Evolutionary conservation across 805 yeast species (phyloP), one percentile per base, ranked within the genome.

Genomic region (Candida namnaoensis): DNA sequence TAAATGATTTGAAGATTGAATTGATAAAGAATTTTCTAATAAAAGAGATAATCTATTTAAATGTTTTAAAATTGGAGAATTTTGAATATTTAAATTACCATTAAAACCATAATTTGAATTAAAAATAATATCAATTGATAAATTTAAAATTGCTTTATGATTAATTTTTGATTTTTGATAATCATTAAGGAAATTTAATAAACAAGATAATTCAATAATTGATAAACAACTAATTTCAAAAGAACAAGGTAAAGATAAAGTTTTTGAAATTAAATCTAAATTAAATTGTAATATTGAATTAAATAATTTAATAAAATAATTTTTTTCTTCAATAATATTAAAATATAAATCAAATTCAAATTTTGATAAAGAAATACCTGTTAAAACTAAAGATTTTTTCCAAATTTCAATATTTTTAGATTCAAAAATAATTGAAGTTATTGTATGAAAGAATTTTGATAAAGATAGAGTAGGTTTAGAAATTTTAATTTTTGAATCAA

Each of bases 41-140:
- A 79, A 48, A 37, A 67, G 64, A 0, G 82, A 68, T 19, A 79
- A 46, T 37, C 69, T 61, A 51, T 68, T 76, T 36, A 78, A 49
- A 47, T 76, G 76, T 42, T 68, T 72, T 27, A 72, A 44, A 1
- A 68, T 68, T 0, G 82, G 82, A 19, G 51, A 47, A 14, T 30
- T 13, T 30, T 5, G 11, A 13, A 2, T 5, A 11, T 11, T 12
- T n/a, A n/a, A n/a, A 32, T n/a, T 27, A 3, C 43, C 47, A 28
- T 32, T 3, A 1, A 54, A 26, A 7, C 61, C 56, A 11, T 43
- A 40, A 1, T 54, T 52, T 4, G 57, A 50, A 14, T 35, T 37
- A 44, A 52, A 54, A 6, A 56, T 30, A 23, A 55, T 24, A 35
- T 47, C 48, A n/a, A 47, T 38, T 8, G 47, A 37, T 11, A 49